Evolutionary conservation across 352 stramenopile species (phyloP).

Genomic region (Pythium coloratum): DNA sequence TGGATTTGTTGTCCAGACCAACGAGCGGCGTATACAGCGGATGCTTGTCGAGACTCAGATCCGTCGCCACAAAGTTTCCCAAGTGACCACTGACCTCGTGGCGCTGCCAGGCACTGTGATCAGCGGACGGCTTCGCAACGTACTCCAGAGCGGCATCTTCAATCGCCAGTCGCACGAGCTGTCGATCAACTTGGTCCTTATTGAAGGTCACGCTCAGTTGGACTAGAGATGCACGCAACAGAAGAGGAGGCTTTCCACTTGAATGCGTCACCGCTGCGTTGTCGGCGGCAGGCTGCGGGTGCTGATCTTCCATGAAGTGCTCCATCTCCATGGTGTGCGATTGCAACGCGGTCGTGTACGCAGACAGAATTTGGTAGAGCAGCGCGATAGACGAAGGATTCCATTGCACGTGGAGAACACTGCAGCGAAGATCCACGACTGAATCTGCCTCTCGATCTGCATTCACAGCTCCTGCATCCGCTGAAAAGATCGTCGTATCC

Average conservation of each 20-base stretch:
- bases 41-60: slow-evolving; percentile 75
- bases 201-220: slow-evolving; percentile 83
- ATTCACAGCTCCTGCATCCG: slow-evolving; percentile 13
- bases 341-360: slow-evolving; percentile 57
- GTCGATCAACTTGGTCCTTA: slow-evolving; percentile 72
- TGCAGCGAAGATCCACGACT: slow-evolving; percentile 60
- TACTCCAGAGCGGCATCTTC: slow-evolving; percentile 56
- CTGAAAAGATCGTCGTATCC: slow-evolving; percentile 43
- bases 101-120: neutral
- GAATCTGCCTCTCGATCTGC: slow-evolving; percentile 30
- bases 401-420: slow-evolving; percentile 79
- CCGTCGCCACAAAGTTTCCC: slow-evolving; percentile 72
- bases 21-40: slow-evolving; percentile 64
- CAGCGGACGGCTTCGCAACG: slow-evolving; percentile 15
- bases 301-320: neutral
- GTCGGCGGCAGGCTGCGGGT: neutral
- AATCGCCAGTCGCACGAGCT: slow-evolving; percentile 62
- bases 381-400: slow-evolving; percentile 82
- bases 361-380: slow-evolving; percentile 66
- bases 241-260: slow-evolving; percentile 22
- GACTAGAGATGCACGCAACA: slow-evolving; percentile 64
- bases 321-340: slow-evolving; percentile 23
- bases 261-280: neutral
- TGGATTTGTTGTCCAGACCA: slow-evolving; percentile 49
- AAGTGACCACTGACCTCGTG: slow-evolving; percentile 40